phyloP scores from a whole-genome alignment of 495 filamentous ascomycete species.

The Neurospora sp. region DNA sequence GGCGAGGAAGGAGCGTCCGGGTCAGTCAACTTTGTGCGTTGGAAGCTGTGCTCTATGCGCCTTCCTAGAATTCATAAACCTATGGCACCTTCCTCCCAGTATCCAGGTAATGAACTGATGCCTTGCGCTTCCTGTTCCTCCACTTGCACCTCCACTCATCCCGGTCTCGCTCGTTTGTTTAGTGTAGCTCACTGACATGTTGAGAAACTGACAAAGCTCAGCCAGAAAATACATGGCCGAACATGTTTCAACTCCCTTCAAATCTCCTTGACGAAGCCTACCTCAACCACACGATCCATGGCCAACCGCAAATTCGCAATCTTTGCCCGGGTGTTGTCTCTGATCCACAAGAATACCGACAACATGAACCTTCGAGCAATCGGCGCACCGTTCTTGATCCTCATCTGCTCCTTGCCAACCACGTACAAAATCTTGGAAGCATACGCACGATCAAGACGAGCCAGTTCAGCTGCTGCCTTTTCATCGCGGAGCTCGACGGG shows the following conservation, averaged over 20 bases:
- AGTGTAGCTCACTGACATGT: neutral
- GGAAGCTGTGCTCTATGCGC: neutral
- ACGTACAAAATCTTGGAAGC: constrained; percentile 57
- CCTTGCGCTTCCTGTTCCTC: neutral
- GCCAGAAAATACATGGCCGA: no score
- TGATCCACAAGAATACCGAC: constrained; percentile 52
- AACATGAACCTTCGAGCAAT: constrained; percentile 38
- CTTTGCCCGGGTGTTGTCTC: constrained; percentile 59
- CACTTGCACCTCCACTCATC: no score
- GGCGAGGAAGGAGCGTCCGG: neutral
- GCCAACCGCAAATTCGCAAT: constrained; percentile 50
- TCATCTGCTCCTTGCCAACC: constrained; percentile 64
- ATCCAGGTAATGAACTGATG: neutral
- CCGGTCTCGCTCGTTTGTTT: no score
- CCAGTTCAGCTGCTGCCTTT: constrained; percentile 32
- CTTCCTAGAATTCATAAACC: neutral
- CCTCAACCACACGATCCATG: constrained; percentile 54
- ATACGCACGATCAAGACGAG: constrained; percentile 45
- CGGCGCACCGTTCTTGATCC: constrained; percentile 35
- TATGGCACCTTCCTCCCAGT: neutral
- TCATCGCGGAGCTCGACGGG: constrained; percentile 25
- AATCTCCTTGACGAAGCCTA: constrained; percentile 62
- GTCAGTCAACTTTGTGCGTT: neutral
- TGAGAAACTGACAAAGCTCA: neutral
- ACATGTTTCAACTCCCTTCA: constrained; percentile 7